Evolutionary conservation across 805 yeast genomes (phyloP).

Genomic region (Candida corydali): DNA sequence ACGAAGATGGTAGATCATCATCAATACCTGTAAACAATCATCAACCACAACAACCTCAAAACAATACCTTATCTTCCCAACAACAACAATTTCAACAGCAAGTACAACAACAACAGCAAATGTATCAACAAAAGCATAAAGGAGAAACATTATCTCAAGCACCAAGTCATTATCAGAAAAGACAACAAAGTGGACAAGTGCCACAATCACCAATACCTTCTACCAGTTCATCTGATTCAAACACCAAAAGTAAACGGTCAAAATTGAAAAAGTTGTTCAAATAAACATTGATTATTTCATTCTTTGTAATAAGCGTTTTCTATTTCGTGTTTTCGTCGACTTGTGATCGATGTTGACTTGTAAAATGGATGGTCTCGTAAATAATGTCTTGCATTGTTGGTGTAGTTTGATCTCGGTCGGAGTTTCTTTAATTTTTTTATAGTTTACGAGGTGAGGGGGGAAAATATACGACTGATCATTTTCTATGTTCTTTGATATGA

Average conservation of each 20-base stretch:
- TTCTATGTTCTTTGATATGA: not conserved
- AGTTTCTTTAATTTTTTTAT: not conserved
- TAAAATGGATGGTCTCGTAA: not conserved
- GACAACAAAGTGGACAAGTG: conserved; percentile 5
- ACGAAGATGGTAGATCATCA: conserved; percentile 22
- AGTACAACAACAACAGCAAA: conserved; percentile 10
- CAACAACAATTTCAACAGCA: conserved; percentile 7
- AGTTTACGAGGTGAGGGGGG: not conserved
- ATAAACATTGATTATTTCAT: conserved; percentile 8
- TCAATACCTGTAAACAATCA: conserved; percentile 12
- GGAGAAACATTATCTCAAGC: not conserved
- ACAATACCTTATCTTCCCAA: conserved; percentile 1
- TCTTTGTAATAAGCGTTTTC: too few relatives aligned
- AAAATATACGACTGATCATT: not conserved
- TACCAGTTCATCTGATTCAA: not conserved
- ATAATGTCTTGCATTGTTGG: not conserved
- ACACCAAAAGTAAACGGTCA: conserved; percentile 38
- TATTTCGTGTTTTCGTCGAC: not conserved
- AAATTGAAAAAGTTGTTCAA: conserved; percentile 46
- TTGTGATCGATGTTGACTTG: not conserved
- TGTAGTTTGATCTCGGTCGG: not conserved
- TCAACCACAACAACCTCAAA: too few relatives aligned
- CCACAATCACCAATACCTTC: not conserved
- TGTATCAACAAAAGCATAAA: conserved; percentile 7
- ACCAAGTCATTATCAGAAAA: conserved; percentile 26